Base-by-base conservation (phyloP, 805 yeast species). In the Yarrowia sp. region DNA sequence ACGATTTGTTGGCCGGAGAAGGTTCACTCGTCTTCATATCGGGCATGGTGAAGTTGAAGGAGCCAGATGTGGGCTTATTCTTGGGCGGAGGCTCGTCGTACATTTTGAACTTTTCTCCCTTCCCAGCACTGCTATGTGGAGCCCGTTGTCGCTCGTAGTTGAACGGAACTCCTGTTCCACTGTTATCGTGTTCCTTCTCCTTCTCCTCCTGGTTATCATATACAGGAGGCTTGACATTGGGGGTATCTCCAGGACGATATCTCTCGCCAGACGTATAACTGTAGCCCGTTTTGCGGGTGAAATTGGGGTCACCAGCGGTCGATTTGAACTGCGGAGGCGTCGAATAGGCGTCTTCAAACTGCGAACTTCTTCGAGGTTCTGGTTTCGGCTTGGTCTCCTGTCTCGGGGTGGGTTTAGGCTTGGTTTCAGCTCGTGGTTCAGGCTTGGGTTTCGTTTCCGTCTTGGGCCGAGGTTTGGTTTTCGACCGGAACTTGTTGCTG, bases 21-120 rank as follows among this genome's bases (percentile, higher is more conserved):
- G 61, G 61, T 11, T 36, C 46, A 17, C 24, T 22, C 21, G 54
- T 44, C 19, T 46, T 44, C 43, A 61, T 61, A 9, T 61, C 35
- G 11, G 64, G 64, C 54, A 61, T 61, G 22, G 46, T 54, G 36
- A 54, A 54, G 46, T 54, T 54, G 35, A 54, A 54, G 7, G 46
- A 6, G 19, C 61, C 61, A 11, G 35, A 7, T 1, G 61, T 38
- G 4, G 61, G 61, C 16, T 38, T 54, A 46, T 54, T 14, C 19
- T 35, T 36, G 19, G 61, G 35, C 36, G 61, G 46, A 11, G 61
- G 61, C 26, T 54, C 61, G 7, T 54, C 61, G 35, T 54, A 54
- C 61, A 54, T 38, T 14, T 19, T 54, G 19, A 32, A 54, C 61
- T 54, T 54, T 19, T 54, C 61, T 10, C 61, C 61, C 24, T 26